These are phyloP conservation scores for Diaporthe australafricana DNA, from an alignment of 2,329 filamentous ascomycete genomes.

Conservation along the genomic window DNA sequence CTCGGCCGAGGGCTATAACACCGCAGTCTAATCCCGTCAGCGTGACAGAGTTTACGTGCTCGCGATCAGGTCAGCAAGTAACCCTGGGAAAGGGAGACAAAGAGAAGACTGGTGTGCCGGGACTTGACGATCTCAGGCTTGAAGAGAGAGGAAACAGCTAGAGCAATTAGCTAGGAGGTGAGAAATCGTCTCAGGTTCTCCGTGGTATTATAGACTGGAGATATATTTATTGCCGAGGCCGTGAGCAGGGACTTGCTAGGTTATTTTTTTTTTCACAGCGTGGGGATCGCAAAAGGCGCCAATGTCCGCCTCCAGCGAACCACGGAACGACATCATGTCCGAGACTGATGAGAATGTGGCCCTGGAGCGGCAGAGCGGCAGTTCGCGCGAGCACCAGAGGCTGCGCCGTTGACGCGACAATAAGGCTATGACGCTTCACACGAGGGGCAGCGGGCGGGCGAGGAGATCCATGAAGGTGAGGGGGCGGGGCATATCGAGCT, in stretches of 20 bases:
- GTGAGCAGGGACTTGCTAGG: conserved; percentile 19
- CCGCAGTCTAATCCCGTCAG: conserved; percentile 1
- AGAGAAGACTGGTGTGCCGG: background rate
- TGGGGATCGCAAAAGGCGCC: conserved; percentile 6
- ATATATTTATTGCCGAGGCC: conserved; percentile 3
- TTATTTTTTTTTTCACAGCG: background rate
- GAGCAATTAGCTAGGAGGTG: background rate
- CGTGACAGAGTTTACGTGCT: background rate
- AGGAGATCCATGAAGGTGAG: conserved; percentile 23
- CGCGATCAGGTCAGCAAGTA: background rate
- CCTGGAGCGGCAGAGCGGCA: conserved; percentile 27
- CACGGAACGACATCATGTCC: background rate
- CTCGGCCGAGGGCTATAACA: background rate
- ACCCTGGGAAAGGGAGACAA: too few relatives aligned
- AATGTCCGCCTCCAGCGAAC: conserved; percentile 2
- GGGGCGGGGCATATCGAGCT: conserved; percentile 22
- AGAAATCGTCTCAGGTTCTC: background rate
- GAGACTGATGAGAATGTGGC: background rate
- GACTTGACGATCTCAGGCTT: background rate
- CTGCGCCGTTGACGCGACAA: background rate
- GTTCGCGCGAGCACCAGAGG: conserved; percentile 18
- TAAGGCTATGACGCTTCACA: conserved; percentile 16
- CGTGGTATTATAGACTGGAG: conserved; percentile 2
- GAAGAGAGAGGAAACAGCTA: background rate
- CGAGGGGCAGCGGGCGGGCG: conserved; percentile 13